These are phyloP conservation scores for Paracoccidioides brasiliensis DNA, from an alignment of 2,329 filamentous ascomycete genomes.

Conservation along the genomic window DNA sequence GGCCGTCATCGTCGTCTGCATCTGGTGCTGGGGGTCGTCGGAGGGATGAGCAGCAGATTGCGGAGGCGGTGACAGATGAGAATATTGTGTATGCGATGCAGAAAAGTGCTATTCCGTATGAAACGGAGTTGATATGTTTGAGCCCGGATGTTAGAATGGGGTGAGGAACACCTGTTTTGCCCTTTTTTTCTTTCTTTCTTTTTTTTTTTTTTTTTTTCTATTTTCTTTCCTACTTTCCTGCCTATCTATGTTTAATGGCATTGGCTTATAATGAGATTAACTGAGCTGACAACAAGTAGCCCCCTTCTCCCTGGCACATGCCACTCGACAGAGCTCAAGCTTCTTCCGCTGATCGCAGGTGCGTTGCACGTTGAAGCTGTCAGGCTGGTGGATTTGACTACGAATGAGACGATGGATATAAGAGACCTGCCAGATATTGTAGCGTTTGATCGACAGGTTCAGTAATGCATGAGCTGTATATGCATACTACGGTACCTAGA, in stretches of 20 bases:
- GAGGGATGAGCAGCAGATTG: constrained; percentile 28
- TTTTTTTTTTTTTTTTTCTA: neutral
- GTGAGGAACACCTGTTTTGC: constrained; percentile 26
- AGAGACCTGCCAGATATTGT: constrained; percentile 44
- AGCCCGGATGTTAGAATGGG: constrained; percentile 46
- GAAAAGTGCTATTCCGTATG: constrained; percentile 35
- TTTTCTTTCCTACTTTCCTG: no score
- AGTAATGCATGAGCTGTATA: neutral
- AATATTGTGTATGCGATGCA: constrained; percentile 44
- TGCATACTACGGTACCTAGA: neutral
- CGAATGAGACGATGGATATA: constrained; percentile 43
- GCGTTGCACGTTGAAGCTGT: constrained; percentile 41
- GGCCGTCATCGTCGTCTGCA: constrained; percentile 35
- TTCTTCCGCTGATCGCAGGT: constrained; percentile 39
- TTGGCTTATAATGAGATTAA: neutral
- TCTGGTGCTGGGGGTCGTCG: constrained; percentile 11
- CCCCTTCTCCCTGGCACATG: constrained; percentile 43
- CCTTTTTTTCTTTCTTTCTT: neutral
- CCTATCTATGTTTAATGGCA: no score
- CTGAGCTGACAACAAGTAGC: constrained; percentile 19
- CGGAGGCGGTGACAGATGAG: constrained; percentile 43
- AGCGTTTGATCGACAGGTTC: constrained; percentile 18
- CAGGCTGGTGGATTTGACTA: constrained; percentile 42
- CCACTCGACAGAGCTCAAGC: constrained; percentile 43
- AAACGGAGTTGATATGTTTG: constrained; percentile 42